Conservation (phyloP, 2,329 filamentous ascomycete species). For the Pseudogymnoascus sp. region DNA sequence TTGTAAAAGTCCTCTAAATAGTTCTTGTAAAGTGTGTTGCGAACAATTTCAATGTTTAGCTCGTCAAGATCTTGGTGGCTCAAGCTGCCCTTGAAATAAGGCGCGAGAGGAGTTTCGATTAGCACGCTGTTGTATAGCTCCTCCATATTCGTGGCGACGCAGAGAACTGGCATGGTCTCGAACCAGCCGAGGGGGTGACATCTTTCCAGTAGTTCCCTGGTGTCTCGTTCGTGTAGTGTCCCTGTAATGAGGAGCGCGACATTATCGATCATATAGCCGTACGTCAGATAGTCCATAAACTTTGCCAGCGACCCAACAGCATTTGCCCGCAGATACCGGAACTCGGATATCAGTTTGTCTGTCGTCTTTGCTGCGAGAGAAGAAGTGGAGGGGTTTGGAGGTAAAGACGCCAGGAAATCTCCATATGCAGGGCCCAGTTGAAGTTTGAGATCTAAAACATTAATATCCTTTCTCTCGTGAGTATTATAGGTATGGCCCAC, state of each 20-base stretch:
- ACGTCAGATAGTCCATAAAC: slow-evolving; percentile 97
- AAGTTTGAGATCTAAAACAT: slow-evolving; percentile 76
- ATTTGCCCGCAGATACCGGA: slow-evolving; percentile 91
- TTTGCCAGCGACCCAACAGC: slow-evolving; percentile 83
- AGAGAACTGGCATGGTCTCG: slow-evolving; percentile 96
- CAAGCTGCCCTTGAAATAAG: slow-evolving; percentile 94
- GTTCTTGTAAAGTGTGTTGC: slow-evolving; percentile 98
- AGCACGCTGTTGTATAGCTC: slow-evolving; percentile 97
- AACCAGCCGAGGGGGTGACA: slow-evolving; percentile 98
- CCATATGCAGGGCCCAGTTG: slow-evolving; percentile 95
- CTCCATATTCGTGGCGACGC: slow-evolving; percentile 96
- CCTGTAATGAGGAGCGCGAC: slow-evolving; percentile 96
- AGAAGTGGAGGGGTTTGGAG: slow-evolving; percentile 94
- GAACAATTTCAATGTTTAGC: slow-evolving; percentile 97
- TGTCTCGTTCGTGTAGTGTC: slow-evolving; percentile 94
- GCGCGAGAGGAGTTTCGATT: slow-evolving; percentile 90
- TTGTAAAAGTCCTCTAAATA: slow-evolving; percentile 96
- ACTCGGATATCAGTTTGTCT: slow-evolving; percentile 96
- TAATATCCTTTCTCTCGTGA: slow-evolving; percentile 1
- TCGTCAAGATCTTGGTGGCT: slow-evolving; percentile 97
- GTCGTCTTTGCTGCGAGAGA: slow-evolving; percentile 90
- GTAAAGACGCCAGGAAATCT: slow-evolving; percentile 88
- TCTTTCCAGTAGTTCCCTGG: slow-evolving; percentile 84
- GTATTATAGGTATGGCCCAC: slow-evolving; percentile 41
- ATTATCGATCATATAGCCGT: slow-evolving; percentile 99